These are phyloP conservation scores for Phytophthora sp. DNA, from an alignment of 352 stramenopile genomes.

Conservation along the genomic window DNA sequence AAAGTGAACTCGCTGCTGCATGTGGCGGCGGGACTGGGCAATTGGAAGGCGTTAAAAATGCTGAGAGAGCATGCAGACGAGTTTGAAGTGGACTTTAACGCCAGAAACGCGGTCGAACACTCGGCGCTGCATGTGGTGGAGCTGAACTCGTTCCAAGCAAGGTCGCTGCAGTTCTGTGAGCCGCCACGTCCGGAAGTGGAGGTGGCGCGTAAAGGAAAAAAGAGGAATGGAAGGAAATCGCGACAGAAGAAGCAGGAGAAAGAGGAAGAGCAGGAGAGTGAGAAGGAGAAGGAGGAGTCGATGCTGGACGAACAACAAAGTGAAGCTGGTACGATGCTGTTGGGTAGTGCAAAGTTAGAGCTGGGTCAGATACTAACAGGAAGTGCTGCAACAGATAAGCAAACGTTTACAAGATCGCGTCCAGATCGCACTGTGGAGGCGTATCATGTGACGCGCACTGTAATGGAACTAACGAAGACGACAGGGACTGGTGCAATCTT, in stretches of 20 bases:
- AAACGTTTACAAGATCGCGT: slow-evolving; percentile 40
- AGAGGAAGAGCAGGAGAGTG: not conserved
- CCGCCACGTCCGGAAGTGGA: slow-evolving; percentile 23
- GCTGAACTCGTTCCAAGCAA: slow-evolving; percentile 60
- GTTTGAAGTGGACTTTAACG: slow-evolving; percentile 28
- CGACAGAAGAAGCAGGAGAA: slow-evolving; percentile 9
- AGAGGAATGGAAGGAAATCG: slow-evolving; percentile 3
- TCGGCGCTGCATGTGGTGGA: slow-evolving; percentile 53
- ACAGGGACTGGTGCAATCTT: slow-evolving; percentile 58
- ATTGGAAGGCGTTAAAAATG: slow-evolving; percentile 51
- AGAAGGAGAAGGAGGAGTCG: slow-evolving; percentile 1
- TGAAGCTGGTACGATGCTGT: slow-evolving; percentile 39
- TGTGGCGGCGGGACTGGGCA: slow-evolving; percentile 51
- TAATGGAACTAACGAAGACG: slow-evolving; percentile 41
- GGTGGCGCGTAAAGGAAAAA: slow-evolving; percentile 1
- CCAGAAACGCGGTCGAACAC: slow-evolving; percentile 39
- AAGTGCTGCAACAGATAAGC: too few species aligned
- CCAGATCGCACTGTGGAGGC: slow-evolving; percentile 37
- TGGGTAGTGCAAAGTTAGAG: too few species aligned
- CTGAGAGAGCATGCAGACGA: slow-evolving; percentile 34
- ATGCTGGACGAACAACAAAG: slow-evolving; percentile 28
- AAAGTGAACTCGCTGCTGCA: slow-evolving; percentile 58
- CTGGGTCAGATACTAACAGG: too few species aligned
- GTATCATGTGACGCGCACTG: slow-evolving; percentile 38
- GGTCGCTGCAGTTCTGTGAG: slow-evolving; percentile 48